A percentile compares a stretch with the other conserved stretches of the same genome.
These are phyloP conservation scores for Eucalyptus erythrocorys DNA, from an alignment of 345 rosid species.

Conservation along the genomic window DNA sequence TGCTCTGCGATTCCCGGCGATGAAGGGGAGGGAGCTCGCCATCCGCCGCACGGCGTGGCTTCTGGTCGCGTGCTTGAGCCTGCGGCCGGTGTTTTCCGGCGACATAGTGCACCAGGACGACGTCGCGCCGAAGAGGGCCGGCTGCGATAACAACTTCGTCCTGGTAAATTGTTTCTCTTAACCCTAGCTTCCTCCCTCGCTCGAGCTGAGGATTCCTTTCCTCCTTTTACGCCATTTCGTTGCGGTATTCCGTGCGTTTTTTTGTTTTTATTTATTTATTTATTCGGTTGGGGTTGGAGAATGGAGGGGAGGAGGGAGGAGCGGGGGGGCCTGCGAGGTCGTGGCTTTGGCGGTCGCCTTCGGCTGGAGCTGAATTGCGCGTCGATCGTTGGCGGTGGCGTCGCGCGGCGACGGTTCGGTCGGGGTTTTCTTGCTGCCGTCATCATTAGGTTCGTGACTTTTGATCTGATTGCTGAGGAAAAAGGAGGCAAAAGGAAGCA, in stretches of 20 bases:
- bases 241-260: background rate
- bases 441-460: background rate
- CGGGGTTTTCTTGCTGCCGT: background rate
- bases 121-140: constrained; percentile 64
- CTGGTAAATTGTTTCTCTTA: constrained; percentile 24
- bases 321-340: background rate
- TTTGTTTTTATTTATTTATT: background rate
- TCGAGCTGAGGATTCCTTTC: background rate
- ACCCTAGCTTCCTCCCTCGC: background rate
- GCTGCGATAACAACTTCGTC: constrained; percentile 87
- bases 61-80: constrained; percentile 12
- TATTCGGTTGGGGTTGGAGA: background rate
- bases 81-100: constrained; percentile 31
- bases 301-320: background rate
- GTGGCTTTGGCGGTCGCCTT: background rate
- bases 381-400: background rate
- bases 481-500: background rate
- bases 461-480: background rate
- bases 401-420: background rate
- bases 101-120: constrained; percentile 92
- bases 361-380: background rate
- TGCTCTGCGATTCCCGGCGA: background rate
- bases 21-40: background rate
- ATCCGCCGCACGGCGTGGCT: background rate
- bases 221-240: background rate